Base-by-base conservation (phyloP, 495 filamentous ascomycete genomes). In the Hyaloscypha finlandica region DNA sequence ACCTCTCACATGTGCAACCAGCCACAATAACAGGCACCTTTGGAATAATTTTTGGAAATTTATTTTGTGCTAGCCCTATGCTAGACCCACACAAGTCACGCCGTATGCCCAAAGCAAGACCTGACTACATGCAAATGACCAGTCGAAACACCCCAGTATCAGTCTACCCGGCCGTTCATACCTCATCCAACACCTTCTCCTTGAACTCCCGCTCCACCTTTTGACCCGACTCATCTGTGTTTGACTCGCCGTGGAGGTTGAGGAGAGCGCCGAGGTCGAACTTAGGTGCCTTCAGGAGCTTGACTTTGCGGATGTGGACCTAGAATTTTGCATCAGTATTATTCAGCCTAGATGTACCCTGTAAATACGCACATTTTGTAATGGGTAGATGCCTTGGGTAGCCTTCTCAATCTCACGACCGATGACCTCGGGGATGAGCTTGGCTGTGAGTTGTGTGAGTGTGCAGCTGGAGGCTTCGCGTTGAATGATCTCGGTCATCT, bases 251-350 rank as follows among this genome's bases (percentile, higher is more conserved):
- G 86, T 99, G 95, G 68, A 98, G 86, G 80, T 88, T 88, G 76
- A 99, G 89, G 66, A 99, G 87, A 71, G 92, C 90, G 81, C 95
- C 95, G 66, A 99, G 92, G 79, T 99, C 95, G 84, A 99, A 99
- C 87, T 98, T 98, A 74, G 95, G 95, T 63, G 87, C 78, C 88
- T 99, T 99, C 63, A 99, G 87, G 57, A 99, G 91, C 88, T 99
- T 99, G 76, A 99, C 94, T 88, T 99, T 99, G 80, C 95, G 94
- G 80, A 99, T 96, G 86, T 99, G 95, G 72, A 99, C 94, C 95
- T 99, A 75, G 53, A 71, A 35, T 66, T 59, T 66, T 67, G 66
- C 25, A 25, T 82, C 74, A 82, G 76, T 68, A 73, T 25, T 20
- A 42, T 59, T 52, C 19, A 45, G 35, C 20, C 35, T 52, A 39